Evolutionary conservation across 1,284 basidiomycete species (phyloP).

Genomic region (Cutaneotrichosporon mucoides): DNA sequence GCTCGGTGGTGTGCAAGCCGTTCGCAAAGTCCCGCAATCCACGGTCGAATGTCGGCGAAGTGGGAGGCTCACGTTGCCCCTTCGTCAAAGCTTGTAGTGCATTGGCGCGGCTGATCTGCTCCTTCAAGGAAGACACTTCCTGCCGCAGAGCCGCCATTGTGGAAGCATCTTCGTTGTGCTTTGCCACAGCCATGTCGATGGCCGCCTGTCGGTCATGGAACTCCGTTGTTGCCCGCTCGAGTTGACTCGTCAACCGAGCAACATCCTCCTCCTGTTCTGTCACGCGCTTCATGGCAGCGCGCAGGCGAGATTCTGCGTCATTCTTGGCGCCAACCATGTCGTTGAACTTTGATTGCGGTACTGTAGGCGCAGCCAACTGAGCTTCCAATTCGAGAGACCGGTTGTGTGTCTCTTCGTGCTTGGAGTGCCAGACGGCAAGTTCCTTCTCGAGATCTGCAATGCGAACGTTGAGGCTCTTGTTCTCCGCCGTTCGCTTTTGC

Average conservation of each 20-base stretch:
- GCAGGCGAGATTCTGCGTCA: slow-evolving; percentile 75
- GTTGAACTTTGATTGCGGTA: slow-evolving; percentile 69
- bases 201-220: slow-evolving; percentile 74
- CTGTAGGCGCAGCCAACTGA: slow-evolving; percentile 68
- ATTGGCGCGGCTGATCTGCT: slow-evolving; percentile 91
- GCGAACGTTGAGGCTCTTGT: slow-evolving; percentile 75
- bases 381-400: slow-evolving; percentile 69
- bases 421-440: slow-evolving; percentile 74
- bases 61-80: slow-evolving; percentile 55
- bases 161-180: slow-evolving; percentile 72
- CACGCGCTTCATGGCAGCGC: slow-evolving; percentile 67
- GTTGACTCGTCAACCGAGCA: slow-evolving; percentile 70
- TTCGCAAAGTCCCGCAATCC: slow-evolving; percentile 53
- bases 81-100: slow-evolving; percentile 81
- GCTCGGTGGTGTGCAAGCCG: slow-evolving; percentile 59
- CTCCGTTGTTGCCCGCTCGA: slow-evolving; percentile 55
- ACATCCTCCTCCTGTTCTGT: slow-evolving; percentile 82
- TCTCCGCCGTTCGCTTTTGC: slow-evolving; percentile 86
- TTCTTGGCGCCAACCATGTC: slow-evolving; percentile 71
- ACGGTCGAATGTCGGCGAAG: slow-evolving; percentile 62
- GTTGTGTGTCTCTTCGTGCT: slow-evolving; percentile 80
- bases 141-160: slow-evolving; percentile 84
- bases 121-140: slow-evolving; percentile 84
- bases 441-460: slow-evolving; percentile 78
- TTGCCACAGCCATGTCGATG: slow-evolving; percentile 50